Evolutionary conservation across 2,329 filamentous ascomycete species (phyloP).

Genomic region (Myrmaecium sp.): DNA sequence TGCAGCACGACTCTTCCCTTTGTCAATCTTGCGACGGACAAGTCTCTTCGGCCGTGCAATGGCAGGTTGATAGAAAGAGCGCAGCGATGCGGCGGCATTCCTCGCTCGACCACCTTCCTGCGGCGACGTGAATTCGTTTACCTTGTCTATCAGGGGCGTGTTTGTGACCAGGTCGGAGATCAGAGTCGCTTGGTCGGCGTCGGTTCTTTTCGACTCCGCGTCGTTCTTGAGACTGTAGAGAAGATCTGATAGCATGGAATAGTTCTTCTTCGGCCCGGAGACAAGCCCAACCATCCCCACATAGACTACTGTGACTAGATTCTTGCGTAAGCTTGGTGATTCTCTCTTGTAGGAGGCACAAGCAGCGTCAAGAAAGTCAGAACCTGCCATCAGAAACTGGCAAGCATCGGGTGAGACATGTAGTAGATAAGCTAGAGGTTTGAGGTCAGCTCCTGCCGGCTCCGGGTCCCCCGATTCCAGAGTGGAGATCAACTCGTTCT

Average conservation of each 20-base stretch:
- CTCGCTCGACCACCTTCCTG: conserved; percentile 37
- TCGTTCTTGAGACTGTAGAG: conserved; percentile 63
- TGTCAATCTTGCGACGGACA: conserved; percentile 41
- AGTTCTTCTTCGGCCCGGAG: conserved; percentile 48
- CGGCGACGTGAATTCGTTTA: conserved; percentile 35
- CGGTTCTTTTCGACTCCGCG: conserved; percentile 42
- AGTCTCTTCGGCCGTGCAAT: conserved; percentile 35
- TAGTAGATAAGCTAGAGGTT: conserved; percentile 45
- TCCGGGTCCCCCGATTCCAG: conserved; percentile 47
- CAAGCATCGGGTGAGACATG: conserved; percentile 40
- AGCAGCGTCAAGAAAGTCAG: conserved; percentile 72
- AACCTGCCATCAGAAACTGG: conserved; percentile 59
- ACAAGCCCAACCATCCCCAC: conserved; percentile 57
- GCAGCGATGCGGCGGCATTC: conserved; percentile 44
- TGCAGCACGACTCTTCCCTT: conserved; percentile 40
- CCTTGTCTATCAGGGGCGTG: conserved; percentile 54
- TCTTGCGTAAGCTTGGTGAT: conserved; percentile 44
- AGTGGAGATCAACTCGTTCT: conserved; percentile 42
- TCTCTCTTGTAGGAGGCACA: conserved; percentile 47
- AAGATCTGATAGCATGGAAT: conserved; percentile 64
- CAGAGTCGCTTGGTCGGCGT: conserved; percentile 37
- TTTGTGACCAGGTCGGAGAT: conserved; percentile 66
- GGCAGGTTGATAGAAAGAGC: conserved; percentile 37
- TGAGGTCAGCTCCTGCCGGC: conserved; percentile 37
- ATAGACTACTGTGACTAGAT: conserved; percentile 57